These are phyloP conservation scores for Stephania japonica DNA, from an alignment of 164 flowering plant genomes.

Conservation along the genomic window DNA sequence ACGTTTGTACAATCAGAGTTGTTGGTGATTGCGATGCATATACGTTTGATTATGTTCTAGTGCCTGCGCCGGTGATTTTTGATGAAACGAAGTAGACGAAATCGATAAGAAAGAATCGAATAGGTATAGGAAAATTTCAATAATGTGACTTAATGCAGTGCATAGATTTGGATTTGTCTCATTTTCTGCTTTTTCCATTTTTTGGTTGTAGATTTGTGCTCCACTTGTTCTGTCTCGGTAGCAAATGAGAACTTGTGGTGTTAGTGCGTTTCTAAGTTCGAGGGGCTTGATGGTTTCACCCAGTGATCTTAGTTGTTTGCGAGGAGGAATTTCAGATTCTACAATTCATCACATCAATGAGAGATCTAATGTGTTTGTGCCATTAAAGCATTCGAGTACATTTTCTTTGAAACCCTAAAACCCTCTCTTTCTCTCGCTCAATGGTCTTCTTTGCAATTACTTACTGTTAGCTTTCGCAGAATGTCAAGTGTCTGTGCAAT, in stretches of 20 bases:
- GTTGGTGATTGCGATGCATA: too few relatives aligned
- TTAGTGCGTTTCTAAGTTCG: neutral
- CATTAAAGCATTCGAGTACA: slow-evolving; percentile 19
- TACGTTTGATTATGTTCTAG: too few relatives aligned
- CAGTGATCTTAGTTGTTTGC: slow-evolving; percentile 9
- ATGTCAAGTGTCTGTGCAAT: slow-evolving; percentile 23
- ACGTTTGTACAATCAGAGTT: too few relatives aligned
- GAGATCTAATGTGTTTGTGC: slow-evolving; percentile 4
- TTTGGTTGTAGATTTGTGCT: neutral
- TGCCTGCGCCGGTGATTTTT: too few relatives aligned
- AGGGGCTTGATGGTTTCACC: neutral
- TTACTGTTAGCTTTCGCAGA: slow-evolving; percentile 19
- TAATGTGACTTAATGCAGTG: too few relatives aligned
- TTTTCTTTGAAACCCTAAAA: neutral
- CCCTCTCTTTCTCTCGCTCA: neutral
- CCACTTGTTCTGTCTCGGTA: neutral
- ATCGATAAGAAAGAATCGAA: too few relatives aligned
- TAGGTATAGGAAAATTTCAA: too few relatives aligned
- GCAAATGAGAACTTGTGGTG: neutral
- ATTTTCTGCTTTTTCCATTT: neutral
- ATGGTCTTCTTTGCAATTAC: neutral
- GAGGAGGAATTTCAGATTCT: neutral
- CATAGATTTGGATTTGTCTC: too few relatives aligned
- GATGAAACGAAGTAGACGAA: too few relatives aligned
- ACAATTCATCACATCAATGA: slow-evolving; percentile 4